These are phyloP conservation scores for Prosopis cineraria DNA, from an alignment of 306 rosid genomes.

Conservation along the genomic window DNA sequence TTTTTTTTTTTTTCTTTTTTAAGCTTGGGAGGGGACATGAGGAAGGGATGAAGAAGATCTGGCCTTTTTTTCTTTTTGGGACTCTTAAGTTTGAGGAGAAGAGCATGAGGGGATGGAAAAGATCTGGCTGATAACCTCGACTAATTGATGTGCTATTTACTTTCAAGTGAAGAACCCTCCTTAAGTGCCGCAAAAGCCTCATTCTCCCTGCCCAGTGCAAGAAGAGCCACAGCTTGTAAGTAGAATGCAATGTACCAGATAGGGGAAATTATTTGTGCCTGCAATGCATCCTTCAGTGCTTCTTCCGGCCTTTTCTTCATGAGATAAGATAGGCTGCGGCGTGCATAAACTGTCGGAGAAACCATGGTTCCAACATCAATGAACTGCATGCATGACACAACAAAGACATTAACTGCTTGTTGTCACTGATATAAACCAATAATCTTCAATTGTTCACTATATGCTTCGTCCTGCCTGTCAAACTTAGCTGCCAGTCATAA, in stretches of 20 bases:
- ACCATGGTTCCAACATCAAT: conserved; percentile 82
- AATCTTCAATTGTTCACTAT: too few relatives aligned
- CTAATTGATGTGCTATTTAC: conserved; percentile 46
- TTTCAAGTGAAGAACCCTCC: conserved; percentile 74
- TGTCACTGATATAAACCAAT: neutral
- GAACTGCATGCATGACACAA: conserved; percentile 64
- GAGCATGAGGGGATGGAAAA: neutral
- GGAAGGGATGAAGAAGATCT: neutral
- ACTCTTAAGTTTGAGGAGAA: neutral
- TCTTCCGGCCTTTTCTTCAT: conserved; percentile 70
- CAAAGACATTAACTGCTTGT: conserved; percentile 25
- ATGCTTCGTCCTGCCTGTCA: too few relatives aligned
- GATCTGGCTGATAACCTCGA: conserved; percentile 18
- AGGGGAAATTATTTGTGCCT: conserved; percentile 75
- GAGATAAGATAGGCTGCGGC: conserved; percentile 82
- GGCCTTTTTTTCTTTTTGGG: neutral
- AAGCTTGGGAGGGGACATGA: neutral
- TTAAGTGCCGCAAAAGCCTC: conserved; percentile 80
- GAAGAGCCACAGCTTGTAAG: conserved; percentile 74
- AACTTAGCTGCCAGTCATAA: neutral
- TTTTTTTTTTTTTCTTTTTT: neutral
- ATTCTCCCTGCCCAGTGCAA: conserved; percentile 53
- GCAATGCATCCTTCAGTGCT: conserved; percentile 80
- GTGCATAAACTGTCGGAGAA: conserved; percentile 86
- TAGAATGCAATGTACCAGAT: conserved; percentile 81